phyloP scores from a whole-genome alignment of 352 stramenopile genomes.

The Peronosclerospora sorghi region DNA sequence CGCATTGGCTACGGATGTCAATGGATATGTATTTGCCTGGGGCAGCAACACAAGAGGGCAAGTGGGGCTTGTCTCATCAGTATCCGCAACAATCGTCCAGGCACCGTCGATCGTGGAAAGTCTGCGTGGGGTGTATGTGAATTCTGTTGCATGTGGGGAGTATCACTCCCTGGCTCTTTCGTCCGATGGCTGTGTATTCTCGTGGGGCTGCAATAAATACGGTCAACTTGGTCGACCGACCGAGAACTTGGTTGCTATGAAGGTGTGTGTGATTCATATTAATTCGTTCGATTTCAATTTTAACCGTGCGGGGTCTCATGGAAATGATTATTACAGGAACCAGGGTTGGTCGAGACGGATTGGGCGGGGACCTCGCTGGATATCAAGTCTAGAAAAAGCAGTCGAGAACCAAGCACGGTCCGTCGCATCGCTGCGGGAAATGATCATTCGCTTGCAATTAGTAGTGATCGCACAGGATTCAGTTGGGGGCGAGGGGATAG shows the following conservation, averaged over 20 bases:
- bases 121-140: slow-evolving; percentile 51
- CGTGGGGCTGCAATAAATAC: slow-evolving; percentile 66
- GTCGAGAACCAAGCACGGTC: slow-evolving; percentile 20
- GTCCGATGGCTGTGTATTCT: slow-evolving; percentile 47
- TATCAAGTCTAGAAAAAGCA: slow-evolving; percentile 12
- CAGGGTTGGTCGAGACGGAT: slow-evolving; percentile 19
- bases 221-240: slow-evolving; percentile 41
- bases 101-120: slow-evolving; percentile 27
- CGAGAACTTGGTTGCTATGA: slow-evolving; percentile 16
- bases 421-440: slow-evolving; percentile 50
- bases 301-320: slow-evolving; percentile 1
- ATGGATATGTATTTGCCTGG: slow-evolving; percentile 68
- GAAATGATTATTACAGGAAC: slow-evolving; percentile 37
- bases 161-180: slow-evolving; percentile 62
- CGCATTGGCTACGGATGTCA: slow-evolving; percentile 51
- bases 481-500: slow-evolving; percentile 57
- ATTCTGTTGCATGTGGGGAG: slow-evolving; percentile 50
- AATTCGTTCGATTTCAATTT: neutral
- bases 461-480: slow-evolving; percentile 41
- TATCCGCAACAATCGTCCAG: slow-evolving; percentile 15
- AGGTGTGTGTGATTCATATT: slow-evolving; percentile 15
- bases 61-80: slow-evolving; percentile 28
- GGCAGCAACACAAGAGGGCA: slow-evolving; percentile 46
- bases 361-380: slow-evolving; percentile 37
- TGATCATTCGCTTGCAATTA: slow-evolving; percentile 54